These are phyloP conservation scores for Pleurotus salmoneostramineus DNA, from an alignment of 768 basidiomycete genomes.

Conservation along the genomic window DNA sequence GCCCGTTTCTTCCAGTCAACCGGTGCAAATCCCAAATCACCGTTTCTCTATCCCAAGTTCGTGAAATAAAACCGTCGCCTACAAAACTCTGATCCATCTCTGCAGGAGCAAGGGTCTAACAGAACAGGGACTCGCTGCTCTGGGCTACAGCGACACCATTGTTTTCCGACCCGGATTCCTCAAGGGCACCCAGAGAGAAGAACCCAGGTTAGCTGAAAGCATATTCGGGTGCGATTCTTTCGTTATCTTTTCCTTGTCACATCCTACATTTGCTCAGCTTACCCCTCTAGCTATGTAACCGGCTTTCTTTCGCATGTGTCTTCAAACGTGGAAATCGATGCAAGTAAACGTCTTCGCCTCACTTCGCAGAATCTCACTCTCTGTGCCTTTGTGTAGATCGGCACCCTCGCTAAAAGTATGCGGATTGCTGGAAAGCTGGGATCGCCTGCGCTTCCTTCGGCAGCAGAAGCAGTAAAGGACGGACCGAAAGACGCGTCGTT, in stretches of 20 bases:
- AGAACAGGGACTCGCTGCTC: constrained; percentile 57
- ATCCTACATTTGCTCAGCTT: not conserved
- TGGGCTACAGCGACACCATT: constrained; percentile 71
- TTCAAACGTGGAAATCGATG: constrained; percentile 14
- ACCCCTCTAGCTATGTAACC: constrained; percentile 27
- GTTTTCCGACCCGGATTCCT: constrained; percentile 65
- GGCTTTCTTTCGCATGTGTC: constrained; percentile 33
- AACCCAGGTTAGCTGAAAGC: constrained; percentile 35
- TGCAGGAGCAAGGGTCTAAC: constrained; percentile 72
- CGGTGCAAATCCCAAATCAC: constrained; percentile 45
- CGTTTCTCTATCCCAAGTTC: constrained; percentile 50
- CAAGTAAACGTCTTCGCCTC: not conserved
- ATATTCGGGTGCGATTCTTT: constrained; percentile 33
- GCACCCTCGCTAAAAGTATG: constrained; percentile 51
- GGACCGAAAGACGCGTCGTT: no score
- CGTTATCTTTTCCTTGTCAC: not conserved
- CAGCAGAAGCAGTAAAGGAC: not conserved
- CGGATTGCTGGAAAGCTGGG: constrained; percentile 52
- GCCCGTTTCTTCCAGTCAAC: constrained; percentile 27
- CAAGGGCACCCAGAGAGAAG: constrained; percentile 39
- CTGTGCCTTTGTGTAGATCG: constrained; percentile 35
- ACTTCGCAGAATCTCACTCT: not conserved
- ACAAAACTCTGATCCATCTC: not conserved
- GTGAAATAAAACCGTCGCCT: not conserved
- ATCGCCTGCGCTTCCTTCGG: constrained; percentile 40